Base-by-base conservation (phyloP, 164 flowering plant species). In the Malania oleifera region DNA sequence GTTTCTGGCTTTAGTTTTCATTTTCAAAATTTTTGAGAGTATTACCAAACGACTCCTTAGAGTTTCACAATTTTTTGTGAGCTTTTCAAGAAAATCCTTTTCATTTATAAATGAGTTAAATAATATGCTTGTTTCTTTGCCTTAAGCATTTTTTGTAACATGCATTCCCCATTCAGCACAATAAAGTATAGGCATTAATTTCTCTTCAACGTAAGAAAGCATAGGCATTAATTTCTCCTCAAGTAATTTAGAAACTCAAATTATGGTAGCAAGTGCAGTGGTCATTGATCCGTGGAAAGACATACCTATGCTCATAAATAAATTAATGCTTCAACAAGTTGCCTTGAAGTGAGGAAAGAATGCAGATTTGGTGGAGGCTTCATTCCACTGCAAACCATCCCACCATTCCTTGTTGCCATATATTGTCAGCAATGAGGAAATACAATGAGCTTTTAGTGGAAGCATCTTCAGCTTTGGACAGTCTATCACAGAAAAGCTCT, bases 371-470 rank as follows among this genome's bases (percentile, higher is more conserved):
- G 60, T 43, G 26, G 48, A 39, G 19, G 35, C 56, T 13, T 71
- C 70, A 18, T 71, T 71, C 75, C 75, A 71, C 28, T 71, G 62
- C 53, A 75, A 57, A 35, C 59, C 64, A 31, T 69, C 69, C 79
- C 79, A 75, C 79, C 79, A 75, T 48, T 65, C 68, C 38, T 52
- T 60, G 20, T 40, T 27, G 37, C 79, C 64, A 29, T 71, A 66
- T 26, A 75, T 64, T 12, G 51, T 71, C 22, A 70, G 75, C 23
- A 57, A 11, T 12, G 43, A 28, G 2, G 57, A 59, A 28, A 9
- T 29, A 19, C 18, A 20, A 6, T 19, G 35, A 29, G 58, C 55
- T 52, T 34, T 58, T 46, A 66, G 22, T 20, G 73, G 75, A 8
- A 75, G 56, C 59, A 68, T 68, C 63, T 63, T 71, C 38, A 75